These are phyloP conservation scores for Mallotus nudiflorus DNA, from an alignment of 345 rosid genomes.

Conservation along the genomic window DNA sequence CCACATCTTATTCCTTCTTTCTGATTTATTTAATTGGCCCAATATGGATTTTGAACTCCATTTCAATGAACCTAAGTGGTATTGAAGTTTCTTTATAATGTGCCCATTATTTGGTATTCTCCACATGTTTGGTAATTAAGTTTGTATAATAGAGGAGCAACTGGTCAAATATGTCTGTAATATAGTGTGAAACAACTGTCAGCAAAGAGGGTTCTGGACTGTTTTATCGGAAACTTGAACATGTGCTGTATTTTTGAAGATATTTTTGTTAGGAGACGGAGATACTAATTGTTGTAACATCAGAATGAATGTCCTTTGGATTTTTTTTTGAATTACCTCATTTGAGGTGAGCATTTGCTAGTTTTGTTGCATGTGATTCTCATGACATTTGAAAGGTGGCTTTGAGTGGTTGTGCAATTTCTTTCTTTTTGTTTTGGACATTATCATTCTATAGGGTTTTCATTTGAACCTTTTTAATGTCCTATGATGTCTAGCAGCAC, in stretches of 20 bases:
- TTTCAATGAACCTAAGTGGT: background rate
- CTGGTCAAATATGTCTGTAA: background rate
- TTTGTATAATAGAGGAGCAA: background rate
- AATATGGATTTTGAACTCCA: background rate
- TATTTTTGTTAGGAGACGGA: too few relatives aligned
- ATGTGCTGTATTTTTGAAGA: background rate
- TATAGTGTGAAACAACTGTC: constrained; percentile 1
- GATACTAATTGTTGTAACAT: background rate
- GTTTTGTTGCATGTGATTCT: background rate
- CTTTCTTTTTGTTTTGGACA: background rate
- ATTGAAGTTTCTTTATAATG: too few relatives aligned
- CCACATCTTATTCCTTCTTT: background rate
- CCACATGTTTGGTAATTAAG: background rate
- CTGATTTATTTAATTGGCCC: background rate
- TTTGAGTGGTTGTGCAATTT: background rate
- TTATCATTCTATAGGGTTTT: constrained; percentile 3
- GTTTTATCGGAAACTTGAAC: background rate
- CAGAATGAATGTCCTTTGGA: background rate
- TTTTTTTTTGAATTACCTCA: background rate
- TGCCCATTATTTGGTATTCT: too few relatives aligned
- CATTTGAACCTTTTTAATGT: background rate
- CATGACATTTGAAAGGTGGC: background rate
- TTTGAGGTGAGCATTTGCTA: background rate
- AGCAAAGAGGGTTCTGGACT: background rate
- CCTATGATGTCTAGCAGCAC: constrained; percentile 14